phyloP scores from a whole-genome alignment of 2,329 filamentous ascomycete genomes.

The Cladosporium sp. region DNA sequence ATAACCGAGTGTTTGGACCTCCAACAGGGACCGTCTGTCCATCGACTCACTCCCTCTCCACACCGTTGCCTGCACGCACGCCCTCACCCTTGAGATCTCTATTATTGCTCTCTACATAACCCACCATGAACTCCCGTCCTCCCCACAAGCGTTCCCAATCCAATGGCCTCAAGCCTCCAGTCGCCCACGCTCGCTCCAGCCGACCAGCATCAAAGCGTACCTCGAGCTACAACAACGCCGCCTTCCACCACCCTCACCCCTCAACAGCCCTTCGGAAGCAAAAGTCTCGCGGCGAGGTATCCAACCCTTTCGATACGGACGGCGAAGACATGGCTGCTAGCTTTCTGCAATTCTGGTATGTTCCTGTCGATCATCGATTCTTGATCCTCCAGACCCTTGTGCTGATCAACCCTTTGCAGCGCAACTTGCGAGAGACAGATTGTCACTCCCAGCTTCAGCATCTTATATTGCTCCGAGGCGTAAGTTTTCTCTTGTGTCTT shows the following conservation, averaged over 20 bases:
- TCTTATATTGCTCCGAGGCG: constrained; percentile 63
- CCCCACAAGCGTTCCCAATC: constrained; percentile 7
- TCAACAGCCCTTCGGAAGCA: constrained; percentile 1
- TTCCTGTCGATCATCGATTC: constrained; percentile 10
- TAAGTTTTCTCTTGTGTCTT: constrained; percentile 33
- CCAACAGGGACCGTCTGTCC: constrained; percentile 1
- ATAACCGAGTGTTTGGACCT: constrained; percentile 11
- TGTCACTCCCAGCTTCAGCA: constrained; percentile 53
- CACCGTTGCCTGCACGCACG: not conserved
- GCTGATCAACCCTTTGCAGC: constrained; percentile 34
- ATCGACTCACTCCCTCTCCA: constrained; percentile 1
- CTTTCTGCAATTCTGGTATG: constrained; percentile 51
- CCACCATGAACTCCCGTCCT: constrained; percentile 10
- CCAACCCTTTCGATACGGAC: constrained; percentile 26
- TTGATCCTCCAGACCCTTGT: not conserved
- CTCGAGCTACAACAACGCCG: constrained; percentile 3
- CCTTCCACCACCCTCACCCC: not conserved
- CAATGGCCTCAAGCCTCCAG: constrained; percentile 10
- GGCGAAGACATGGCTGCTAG: constrained; percentile 49
- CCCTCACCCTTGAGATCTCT: not conserved
- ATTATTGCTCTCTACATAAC: not conserved
- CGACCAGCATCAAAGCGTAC: constrained; percentile 8
- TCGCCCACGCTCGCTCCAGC: constrained; percentile 6
- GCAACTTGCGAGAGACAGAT: constrained; percentile 64
- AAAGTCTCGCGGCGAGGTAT: constrained; percentile 1